Conservation (phyloP, 805 yeast species). For the Kodamaea kaohsiungensis region DNA sequence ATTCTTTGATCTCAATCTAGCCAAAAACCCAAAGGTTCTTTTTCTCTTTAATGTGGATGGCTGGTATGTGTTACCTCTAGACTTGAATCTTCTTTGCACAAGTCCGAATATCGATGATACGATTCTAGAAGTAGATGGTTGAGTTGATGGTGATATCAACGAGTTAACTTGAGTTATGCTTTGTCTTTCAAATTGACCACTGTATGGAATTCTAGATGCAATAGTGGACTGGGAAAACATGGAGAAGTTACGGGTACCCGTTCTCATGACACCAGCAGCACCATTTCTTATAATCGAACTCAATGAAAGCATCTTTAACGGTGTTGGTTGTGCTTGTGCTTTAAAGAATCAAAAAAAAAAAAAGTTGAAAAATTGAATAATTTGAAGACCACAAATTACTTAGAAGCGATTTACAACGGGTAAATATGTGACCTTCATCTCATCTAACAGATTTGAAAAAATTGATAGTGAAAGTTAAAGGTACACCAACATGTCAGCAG, state of each 20-base stretch:
- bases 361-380: slow-evolving; percentile 1
- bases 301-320: slow-evolving; percentile 3
- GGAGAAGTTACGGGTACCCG: slow-evolving; percentile 10
- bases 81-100: slow-evolving; percentile 68
- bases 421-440: slow-evolving; percentile 6
- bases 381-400: slow-evolving; percentile 5
- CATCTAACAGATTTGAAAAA: slow-evolving; percentile 4
- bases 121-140: slow-evolving; percentile 17
- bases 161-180: slow-evolving; percentile 17
- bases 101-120: slow-evolving; percentile 31
- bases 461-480: background rate
- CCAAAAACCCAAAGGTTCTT: slow-evolving; percentile 85
- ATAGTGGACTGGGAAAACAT: slow-evolving; percentile 13
- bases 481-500: slow-evolving; percentile 19
- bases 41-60: slow-evolving; percentile 90
- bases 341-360: background rate
- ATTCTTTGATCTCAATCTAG: slow-evolving; percentile 69
- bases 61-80: slow-evolving; percentile 93
- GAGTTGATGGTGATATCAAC: slow-evolving; percentile 19
- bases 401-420: background rate
- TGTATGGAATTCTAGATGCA: slow-evolving; percentile 2
- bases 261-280: slow-evolving; percentile 6
- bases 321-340: background rate
- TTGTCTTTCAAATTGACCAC: slow-evolving; percentile 1
- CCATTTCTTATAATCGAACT: slow-evolving; percentile 8